Conservation (phyloP, 139 green algal genomes). For the Parachlorella kessleri region DNA sequence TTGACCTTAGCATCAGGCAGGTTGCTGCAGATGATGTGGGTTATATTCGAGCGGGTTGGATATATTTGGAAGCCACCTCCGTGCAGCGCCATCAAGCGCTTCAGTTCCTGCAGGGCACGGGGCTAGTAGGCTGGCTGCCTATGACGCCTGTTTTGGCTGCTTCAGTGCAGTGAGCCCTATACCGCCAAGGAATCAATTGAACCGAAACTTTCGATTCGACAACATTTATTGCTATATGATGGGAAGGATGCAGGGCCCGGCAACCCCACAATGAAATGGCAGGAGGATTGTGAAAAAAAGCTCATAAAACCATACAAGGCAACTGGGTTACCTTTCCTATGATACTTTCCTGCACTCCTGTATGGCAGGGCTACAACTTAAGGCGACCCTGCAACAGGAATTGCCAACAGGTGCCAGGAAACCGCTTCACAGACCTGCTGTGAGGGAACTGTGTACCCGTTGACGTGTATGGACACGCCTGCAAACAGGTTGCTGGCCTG, state of each 20-base stretch:
- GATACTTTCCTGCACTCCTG: too few species aligned
- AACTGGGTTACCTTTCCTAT: too few species aligned
- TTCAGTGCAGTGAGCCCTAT: too few species aligned
- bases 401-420: neutral
- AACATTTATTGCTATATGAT: too few species aligned
- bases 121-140: too few species aligned
- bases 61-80: slow-evolving; percentile 92
- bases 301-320: too few species aligned
- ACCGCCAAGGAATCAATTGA: too few species aligned
- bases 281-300: too few species aligned
- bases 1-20: slow-evolving; percentile 92
- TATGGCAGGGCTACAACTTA: too few species aligned
- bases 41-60: slow-evolving; percentile 67
- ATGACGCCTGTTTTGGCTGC: too few species aligned
- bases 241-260: too few species aligned
- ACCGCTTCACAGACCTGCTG: slow-evolving; percentile 42
- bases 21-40: slow-evolving; percentile 92
- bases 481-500: slow-evolving; percentile 67
- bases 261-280: too few species aligned
- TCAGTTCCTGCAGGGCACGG: slow-evolving; percentile 74
- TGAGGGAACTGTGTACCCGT: slow-evolving; percentile 81
- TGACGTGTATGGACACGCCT: slow-evolving; percentile 88
- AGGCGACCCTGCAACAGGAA: neutral
- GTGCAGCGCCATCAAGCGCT: slow-evolving; percentile 90
- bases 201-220: neutral